Conservation (phyloP, 2,329 filamentous ascomycete genomes). For the Ophiostoma ulmi region DNA sequence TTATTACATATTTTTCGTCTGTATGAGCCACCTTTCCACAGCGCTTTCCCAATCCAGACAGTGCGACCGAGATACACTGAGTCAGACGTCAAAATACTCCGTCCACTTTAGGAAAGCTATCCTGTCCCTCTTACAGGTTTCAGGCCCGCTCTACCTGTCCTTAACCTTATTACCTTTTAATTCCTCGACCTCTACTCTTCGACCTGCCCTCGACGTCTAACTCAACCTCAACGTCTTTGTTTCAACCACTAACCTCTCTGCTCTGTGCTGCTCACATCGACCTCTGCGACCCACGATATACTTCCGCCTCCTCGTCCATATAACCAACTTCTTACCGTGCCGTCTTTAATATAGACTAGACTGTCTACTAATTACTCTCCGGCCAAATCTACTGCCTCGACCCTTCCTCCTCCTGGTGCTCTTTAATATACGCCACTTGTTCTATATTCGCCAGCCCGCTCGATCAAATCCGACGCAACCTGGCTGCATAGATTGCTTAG, state of each 20-base stretch:
- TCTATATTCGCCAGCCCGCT: not conserved
- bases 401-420: not conserved
- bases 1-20: not conserved
- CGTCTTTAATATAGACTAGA: not conserved
- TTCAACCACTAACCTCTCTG: not conserved
- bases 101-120: slow-evolving; percentile 9
- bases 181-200: not conserved
- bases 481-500: not conserved
- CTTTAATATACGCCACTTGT: not conserved
- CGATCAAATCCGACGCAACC: slow-evolving; percentile 2
- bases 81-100: not conserved
- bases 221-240: not conserved
- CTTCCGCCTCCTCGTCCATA: not conserved
- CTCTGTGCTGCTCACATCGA: not conserved
- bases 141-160: slow-evolving; percentile 10
- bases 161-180: not conserved
- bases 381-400: not conserved
- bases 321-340: not conserved
- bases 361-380: not conserved
- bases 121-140: slow-evolving; percentile 1
- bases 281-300: not conserved
- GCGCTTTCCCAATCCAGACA: not conserved
- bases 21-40: slow-evolving; percentile 13
- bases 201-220: not conserved
- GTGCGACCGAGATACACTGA: slow-evolving; percentile 6